Base-by-base conservation (phyloP, 352 stramenopile genomes). In the Phytophthora foliorum region DNA sequence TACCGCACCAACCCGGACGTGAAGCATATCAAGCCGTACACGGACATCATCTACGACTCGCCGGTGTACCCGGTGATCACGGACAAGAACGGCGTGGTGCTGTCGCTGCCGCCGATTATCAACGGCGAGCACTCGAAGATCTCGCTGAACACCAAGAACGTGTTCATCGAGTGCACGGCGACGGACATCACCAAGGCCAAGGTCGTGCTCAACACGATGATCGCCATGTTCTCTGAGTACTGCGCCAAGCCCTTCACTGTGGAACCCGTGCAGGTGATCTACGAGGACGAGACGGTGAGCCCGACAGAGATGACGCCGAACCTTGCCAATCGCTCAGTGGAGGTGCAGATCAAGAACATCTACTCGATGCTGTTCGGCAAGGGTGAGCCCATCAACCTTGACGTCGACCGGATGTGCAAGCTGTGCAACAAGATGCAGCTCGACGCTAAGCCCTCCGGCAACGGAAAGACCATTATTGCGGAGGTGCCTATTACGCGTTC, bases 131-230 rank as follows among this genome's bases (percentile, higher is more conserved):
- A 99, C 75, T 98, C 91, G 48, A 95, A 98, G 82, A 99, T 99
- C 81, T 97, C 92, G 63, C 75, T 99, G 22, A 57, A 95, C 42
- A 99, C 98, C 16, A 99, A 97, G 71, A 99, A 99, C 78, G 97
- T 99, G 25, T 98, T 99, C 67, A 99, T 99, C 61, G 98, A 99
- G 79, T 99, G 97, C 84, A 99, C 98, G 54, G 98, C 96, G 16
- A 99, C 98, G 29, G 98, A 99, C 81, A 88, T 99, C 57, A 99
- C 98, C 58, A 99, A 99, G 89, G 98, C 95, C 34, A 99, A 99
- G 76, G 97, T 99, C 67, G 98, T 99, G 42, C 88, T 99, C 29
- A 99, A 99, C 85, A 99, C 98, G 41, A 91, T 99, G 53, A 97
- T 99, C 44, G 93, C 97, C 51, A 99, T 99, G 97, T 99, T 99